phyloP scores from a whole-genome alignment of 2,329 filamentous ascomycete species.

The Pyrenophora teres region DNA sequence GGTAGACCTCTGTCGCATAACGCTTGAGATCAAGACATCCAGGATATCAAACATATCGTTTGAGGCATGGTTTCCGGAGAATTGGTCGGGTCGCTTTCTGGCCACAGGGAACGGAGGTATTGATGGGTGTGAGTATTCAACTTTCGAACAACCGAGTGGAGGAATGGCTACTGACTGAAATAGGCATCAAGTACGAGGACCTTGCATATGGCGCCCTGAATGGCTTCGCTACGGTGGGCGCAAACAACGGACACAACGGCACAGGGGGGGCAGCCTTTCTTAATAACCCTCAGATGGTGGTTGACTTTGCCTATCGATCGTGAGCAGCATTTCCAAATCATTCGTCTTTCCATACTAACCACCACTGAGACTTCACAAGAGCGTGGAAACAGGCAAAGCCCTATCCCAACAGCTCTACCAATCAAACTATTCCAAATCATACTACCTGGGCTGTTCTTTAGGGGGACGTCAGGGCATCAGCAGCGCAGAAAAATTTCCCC shows the following conservation, averaged over 20 bases:
- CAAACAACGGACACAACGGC: slow-evolving; percentile 52
- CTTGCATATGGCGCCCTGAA: slow-evolving; percentile 45
- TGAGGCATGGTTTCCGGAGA: slow-evolving; percentile 46
- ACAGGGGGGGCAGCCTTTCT: slow-evolving; percentile 52
- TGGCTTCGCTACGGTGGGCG: slow-evolving; percentile 48
- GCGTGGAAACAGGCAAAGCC: slow-evolving; percentile 46
- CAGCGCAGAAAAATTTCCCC: slow-evolving; percentile 34
- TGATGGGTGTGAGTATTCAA: slow-evolving; percentile 45
- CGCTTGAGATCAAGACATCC: slow-evolving; percentile 50
- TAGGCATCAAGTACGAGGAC: slow-evolving; percentile 50
- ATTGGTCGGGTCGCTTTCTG: slow-evolving; percentile 49
- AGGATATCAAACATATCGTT: slow-evolving; percentile 48
- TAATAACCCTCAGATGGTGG: slow-evolving; percentile 52
- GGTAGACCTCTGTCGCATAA: slow-evolving; percentile 50
- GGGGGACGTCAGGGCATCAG: slow-evolving; percentile 43
- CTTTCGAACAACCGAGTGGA: neutral
- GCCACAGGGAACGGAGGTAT: slow-evolving; percentile 51
- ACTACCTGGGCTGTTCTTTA: slow-evolving; percentile 43
- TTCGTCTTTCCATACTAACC: neutral
- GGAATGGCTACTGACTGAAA: neutral
- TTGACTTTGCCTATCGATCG: slow-evolving; percentile 56
- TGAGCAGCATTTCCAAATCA: slow-evolving; percentile 4
- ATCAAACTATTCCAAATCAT: slow-evolving; percentile 44
- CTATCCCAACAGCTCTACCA: slow-evolving; percentile 47
- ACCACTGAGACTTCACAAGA: slow-evolving; percentile 43